Evolutionary conservation across 352 stramenopile species (phyloP).

Genomic region (Phytophthora constricta): DNA sequence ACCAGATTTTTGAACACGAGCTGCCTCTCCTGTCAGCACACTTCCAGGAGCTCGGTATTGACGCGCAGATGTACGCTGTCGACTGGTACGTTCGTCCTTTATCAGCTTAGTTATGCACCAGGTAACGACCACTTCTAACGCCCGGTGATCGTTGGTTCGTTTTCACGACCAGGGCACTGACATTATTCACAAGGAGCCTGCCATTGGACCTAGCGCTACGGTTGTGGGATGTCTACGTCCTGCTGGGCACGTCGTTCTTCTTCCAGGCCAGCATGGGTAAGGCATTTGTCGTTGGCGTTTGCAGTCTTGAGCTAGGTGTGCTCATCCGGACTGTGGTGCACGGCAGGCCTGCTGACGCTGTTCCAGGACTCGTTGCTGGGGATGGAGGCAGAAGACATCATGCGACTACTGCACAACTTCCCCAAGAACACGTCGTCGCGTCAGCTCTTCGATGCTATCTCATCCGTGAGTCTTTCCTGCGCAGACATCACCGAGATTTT

Average conservation of each 20-base stretch:
- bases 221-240: conserved; percentile 86
- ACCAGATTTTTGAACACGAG: conserved; percentile 84
- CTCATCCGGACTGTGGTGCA: conserved; percentile 6
- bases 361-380: conserved; percentile 72
- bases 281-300: conserved; percentile 2
- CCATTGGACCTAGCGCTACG: conserved; percentile 76
- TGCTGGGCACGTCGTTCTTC: conserved; percentile 84
- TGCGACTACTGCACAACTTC: conserved; percentile 84
- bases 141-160: background rate
- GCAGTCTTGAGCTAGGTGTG: background rate
- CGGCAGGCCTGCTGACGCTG: conserved; percentile 67
- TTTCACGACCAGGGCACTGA: conserved; percentile 60
- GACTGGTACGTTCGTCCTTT: conserved; percentile 64
- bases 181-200: conserved; percentile 80
- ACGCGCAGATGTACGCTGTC: conserved; percentile 88
- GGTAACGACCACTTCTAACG: background rate
- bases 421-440: conserved; percentile 58
- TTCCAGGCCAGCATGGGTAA: conserved; percentile 88
- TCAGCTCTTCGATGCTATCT: conserved; percentile 73
- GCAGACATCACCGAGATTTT: conserved; percentile 75
- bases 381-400: conserved; percentile 82
- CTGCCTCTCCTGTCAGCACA: conserved; percentile 65
- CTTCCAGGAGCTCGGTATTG: conserved; percentile 78
- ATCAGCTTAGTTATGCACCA: background rate
- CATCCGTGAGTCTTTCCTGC: conserved; percentile 70